These are phyloP conservation scores for Myxozyma geophila DNA, from an alignment of 805 yeast species.

Conservation along the genomic window DNA sequence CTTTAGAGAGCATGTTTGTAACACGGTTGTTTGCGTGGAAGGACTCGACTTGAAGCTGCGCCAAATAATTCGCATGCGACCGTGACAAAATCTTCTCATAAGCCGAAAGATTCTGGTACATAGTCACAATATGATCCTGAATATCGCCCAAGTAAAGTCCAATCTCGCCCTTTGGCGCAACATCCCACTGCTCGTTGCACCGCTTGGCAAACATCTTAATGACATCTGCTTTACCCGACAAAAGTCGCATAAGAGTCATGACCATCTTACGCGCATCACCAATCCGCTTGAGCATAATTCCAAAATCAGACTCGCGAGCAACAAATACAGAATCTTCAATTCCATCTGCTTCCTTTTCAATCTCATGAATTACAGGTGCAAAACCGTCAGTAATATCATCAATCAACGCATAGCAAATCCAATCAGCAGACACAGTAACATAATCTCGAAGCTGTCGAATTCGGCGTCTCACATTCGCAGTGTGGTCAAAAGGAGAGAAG, in stretches of 20 bases:
- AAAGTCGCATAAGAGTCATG: constrained; percentile 86
- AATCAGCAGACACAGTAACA: constrained; percentile 63
- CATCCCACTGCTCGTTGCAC: constrained; percentile 72
- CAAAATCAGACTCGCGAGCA: constrained; percentile 73
- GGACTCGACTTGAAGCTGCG: constrained; percentile 91
- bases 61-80: constrained; percentile 88
- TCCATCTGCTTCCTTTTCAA: constrained; percentile 66
- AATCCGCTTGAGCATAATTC: constrained; percentile 74
- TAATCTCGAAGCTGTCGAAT: constrained; percentile 67
- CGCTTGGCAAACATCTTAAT: constrained; percentile 94
- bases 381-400: constrained; percentile 70
- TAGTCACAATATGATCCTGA: constrained; percentile 94
- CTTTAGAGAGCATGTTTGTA: constrained; percentile 85
- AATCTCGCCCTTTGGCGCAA: constrained; percentile 82
- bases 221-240: constrained; percentile 94
- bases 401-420: constrained; percentile 68
- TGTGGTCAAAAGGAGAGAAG: constrained; percentile 60
- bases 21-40: constrained; percentile 83
- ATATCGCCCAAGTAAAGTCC: constrained; percentile 93
- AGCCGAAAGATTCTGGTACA: constrained; percentile 87
- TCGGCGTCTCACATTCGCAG: constrained; percentile 65
- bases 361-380: constrained; percentile 62
- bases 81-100: constrained; percentile 93
- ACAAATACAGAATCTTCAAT: constrained; percentile 83
- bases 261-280: constrained; percentile 90